These are phyloP conservation scores for Nymphaea thermarum DNA, from an alignment of 164 flowering plant species.

Conservation along the genomic window DNA sequence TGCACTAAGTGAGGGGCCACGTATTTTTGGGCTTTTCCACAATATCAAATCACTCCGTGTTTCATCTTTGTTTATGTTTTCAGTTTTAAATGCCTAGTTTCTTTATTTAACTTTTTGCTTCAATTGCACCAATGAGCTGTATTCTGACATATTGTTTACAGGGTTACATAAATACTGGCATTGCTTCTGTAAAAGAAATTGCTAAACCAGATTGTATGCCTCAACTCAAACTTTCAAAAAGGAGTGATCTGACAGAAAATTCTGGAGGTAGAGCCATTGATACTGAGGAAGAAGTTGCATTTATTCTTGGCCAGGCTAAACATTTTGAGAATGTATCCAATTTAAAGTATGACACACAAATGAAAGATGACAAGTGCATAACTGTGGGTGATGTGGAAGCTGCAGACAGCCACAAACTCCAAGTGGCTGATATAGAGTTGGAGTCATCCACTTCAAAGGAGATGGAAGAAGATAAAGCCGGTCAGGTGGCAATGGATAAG, in stretches of 20 bases:
- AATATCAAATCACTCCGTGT: too few relatives aligned
- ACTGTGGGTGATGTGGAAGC: constrained; percentile 10
- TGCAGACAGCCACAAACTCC: constrained; percentile 4
- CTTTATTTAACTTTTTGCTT: too few relatives aligned
- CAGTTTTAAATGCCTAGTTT: too few relatives aligned
- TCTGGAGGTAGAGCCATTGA: constrained; percentile 36
- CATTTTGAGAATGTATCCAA: constrained; percentile 18
- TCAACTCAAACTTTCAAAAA: constrained; percentile 19
- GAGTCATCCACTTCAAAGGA: constrained; percentile 12
- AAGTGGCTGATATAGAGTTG: constrained; percentile 8
- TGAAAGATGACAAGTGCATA: constrained; percentile 14
- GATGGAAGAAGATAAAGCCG: background rate
- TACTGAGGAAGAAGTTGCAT: constrained; percentile 59
- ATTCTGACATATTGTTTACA: constrained; percentile 13
- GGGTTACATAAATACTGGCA: constrained; percentile 94
- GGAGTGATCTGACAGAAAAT: constrained; percentile 12
- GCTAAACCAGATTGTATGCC: constrained; percentile 15
- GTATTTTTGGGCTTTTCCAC: too few relatives aligned
- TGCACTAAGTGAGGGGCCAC: too few relatives aligned
- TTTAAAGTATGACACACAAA: constrained; percentile 16
- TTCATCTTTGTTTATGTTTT: too few relatives aligned
- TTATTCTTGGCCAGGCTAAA: constrained; percentile 40
- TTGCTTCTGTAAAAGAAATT: constrained; percentile 60
- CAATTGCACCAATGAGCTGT: too few relatives aligned
- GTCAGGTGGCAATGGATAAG: background rate